Base-by-base conservation (phyloP, 208 protist species). In the Naegleria lovaniensis region DNA sequence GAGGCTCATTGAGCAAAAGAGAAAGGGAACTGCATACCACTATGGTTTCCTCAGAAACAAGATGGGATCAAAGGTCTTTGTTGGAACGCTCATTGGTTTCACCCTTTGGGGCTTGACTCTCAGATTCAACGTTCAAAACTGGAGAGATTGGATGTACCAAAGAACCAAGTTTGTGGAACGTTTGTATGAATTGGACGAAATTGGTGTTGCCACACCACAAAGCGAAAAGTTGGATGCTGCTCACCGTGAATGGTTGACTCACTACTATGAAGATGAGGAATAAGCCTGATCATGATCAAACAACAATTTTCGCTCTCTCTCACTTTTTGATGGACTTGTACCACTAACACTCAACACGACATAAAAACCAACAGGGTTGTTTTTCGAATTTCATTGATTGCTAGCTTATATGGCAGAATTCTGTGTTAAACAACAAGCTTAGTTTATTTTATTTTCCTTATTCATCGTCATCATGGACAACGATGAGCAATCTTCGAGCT, bases 141-240 rank as follows among this genome's bases (percentile, higher is more conserved):
- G 67, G 67, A 79, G 29, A 79, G 67, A 79, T 79, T 79, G 16
- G 16, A 79, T 79, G 67, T 79, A 79, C n/a, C 67, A 79, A 79
- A 29, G 67, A 36, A 36, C 25, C 29, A 79, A 79, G 29, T 79
- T 79, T n/a, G 25, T 36, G 9, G 67, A 79, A 79, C 19, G 67
- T 36, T 36, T 79, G 67, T 29, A 29, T 33, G 67, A 79, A 79
- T 79, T 79, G 29, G 67, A 79, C 0, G 67, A 79, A 79, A 29
- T 79, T 79, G 67, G 29, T 36, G 67, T 79, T 36, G 19, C 29
- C 0, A 79, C 67, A 25, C 67, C 67, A 36, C 67, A 79, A 79
- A 36, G 25, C n/a, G 29, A 79, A 79, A 29, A 79, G 9, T 29
- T 79, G 29, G 16, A 79, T 36, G 67, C 16, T 36, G 67, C 67